A percentile compares a stretch with the other conserved stretches of the same genome.
phyloP scores from a whole-genome alignment of 2,329 filamentous ascomycete species.

The Dactylellina drechsleri region DNA sequence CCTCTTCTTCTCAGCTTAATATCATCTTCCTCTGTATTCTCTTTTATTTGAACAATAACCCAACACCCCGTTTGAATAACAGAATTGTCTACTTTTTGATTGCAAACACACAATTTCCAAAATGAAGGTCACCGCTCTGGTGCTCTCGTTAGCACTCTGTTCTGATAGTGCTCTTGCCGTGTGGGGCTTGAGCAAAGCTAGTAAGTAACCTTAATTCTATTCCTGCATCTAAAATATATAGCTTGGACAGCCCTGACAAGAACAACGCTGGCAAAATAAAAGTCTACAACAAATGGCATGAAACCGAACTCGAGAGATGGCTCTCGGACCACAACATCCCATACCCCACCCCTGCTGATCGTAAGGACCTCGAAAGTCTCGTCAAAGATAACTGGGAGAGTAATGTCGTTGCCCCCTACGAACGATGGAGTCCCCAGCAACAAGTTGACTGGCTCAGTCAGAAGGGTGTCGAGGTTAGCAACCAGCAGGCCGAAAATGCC shows the following conservation, averaged over 20 bases:
- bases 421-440: conserved; percentile 77
- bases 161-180: conserved; percentile 40
- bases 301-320: conserved; percentile 97
- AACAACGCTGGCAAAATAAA: background rate
- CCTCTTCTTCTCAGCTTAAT: conserved; percentile 10
- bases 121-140: conserved; percentile 51
- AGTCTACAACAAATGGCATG: conserved; percentile 98
- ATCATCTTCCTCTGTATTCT: conserved; percentile 2
- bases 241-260: too few species aligned
- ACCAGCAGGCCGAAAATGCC: conserved; percentile 73
- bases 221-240: too few species aligned
- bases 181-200: conserved; percentile 53
- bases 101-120: conserved; percentile 9
- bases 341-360: conserved; percentile 87
- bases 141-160: conserved; percentile 53
- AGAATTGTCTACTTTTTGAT: conserved; percentile 16
- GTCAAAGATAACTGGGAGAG: conserved; percentile 89
- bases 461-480: conserved; percentile 76
- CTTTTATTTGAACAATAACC: conserved; percentile 1
- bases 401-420: conserved; percentile 79
- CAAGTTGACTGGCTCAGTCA: conserved; percentile 74
- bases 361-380: conserved; percentile 92
- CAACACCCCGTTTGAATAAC: background rate
- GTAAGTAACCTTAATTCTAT: conserved; percentile 27
- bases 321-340: conserved; percentile 90